Evolutionary conservation across 176 grass and related monocot species (phyloP), one percentile per base, ranked within the genome.

Genomic region (Oryza meridionalis): DNA sequence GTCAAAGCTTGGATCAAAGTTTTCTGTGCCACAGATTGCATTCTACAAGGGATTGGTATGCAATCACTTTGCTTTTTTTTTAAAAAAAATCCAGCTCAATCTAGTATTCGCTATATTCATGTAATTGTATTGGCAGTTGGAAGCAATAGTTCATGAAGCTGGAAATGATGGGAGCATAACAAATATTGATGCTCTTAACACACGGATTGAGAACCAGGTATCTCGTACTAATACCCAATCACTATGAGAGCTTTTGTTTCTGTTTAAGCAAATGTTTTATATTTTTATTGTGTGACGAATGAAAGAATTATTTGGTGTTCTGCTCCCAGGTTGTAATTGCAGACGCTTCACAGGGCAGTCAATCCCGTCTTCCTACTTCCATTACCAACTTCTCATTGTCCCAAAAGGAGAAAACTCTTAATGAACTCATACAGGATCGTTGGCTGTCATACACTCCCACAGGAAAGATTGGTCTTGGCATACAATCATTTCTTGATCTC

Each of bases 1-100:
- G 82, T 95, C 93, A 21, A 95, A 92, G 81, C 87, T 95, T n/a
- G 93, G 91, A 11, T 90, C 96, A 31, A 93, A 90, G 67, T 98
- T 95, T 86, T 98, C 93, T 2, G 83, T 93, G 76, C 91, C 93
- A 67, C 91, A 98, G 62, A 92, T 98, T 80, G 89, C 96, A 49
- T 95, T 89, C 85, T 98, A 94, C 87, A 98, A 95, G 83, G 96
- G 89, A 44, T 70, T 98, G 90, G 96, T 95, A 92, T n/a, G 83
- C 51, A 43, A 51, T 63, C 35, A 29, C 29, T 77, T 88, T 50
- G 46, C 46, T 51, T 73, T 69, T 13, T 61, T 68, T 65, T 69
- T 13, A n/a, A 2, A 27, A 27, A 27, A 27, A 29, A 68, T 58
- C 37, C 13, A 42, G 37, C 50, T 72, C 81, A 55, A 15, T 66